Evolutionary conservation across 306 rosid genomes (phyloP).

Genomic region (Rosa lucieae): DNA sequence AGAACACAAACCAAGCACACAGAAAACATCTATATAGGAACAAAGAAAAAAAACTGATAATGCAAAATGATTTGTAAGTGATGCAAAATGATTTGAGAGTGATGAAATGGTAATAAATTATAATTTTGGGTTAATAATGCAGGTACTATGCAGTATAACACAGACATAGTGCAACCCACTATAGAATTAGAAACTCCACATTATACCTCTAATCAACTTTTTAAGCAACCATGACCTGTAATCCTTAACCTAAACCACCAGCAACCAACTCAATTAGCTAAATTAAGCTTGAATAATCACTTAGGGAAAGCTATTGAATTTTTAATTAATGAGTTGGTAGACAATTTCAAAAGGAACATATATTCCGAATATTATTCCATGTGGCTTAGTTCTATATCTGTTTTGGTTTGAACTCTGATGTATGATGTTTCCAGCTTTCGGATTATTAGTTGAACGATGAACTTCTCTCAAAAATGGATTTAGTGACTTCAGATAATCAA

Average conservation of each 20-base stretch:
- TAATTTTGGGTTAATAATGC: slow-evolving; percentile 7
- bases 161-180: slow-evolving; percentile 5
- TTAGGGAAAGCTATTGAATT: not conserved
- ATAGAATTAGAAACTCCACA: slow-evolving; percentile 5
- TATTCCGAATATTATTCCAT: slow-evolving; percentile 7
- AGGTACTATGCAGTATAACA: not conserved
- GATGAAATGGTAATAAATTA: not conserved
- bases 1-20: not conserved
- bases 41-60: not conserved
- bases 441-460: not conserved
- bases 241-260: slow-evolving; percentile 12
- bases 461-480: not conserved
- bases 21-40: not conserved
- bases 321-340: not conserved
- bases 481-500: not conserved
- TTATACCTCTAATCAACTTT: not conserved
- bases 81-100: not conserved
- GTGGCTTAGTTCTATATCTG: not conserved
- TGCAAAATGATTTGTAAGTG: slow-evolving; percentile 1
- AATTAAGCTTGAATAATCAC: not conserved
- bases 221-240: slow-evolving; percentile 4
- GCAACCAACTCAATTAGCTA: slow-evolving; percentile 1
- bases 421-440: not conserved
- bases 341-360: not conserved
- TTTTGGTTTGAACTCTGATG: not conserved